phyloP scores from a whole-genome alignment of 2,329 filamentous ascomycete genomes.

The Chalaropsis ovoidea region DNA sequence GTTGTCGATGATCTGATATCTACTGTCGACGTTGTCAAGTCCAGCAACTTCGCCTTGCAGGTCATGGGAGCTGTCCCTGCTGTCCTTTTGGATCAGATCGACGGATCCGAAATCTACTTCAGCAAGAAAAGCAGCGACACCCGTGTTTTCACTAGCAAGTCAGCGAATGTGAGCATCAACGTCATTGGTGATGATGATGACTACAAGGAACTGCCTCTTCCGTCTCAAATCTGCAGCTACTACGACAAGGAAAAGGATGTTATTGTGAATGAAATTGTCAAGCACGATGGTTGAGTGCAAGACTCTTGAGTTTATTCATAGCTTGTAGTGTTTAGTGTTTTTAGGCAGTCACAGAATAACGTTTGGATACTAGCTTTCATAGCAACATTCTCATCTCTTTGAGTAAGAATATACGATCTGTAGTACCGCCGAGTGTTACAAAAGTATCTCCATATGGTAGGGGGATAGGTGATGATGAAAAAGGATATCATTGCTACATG shows the following conservation, averaged over 20 bases:
- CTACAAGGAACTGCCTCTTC: constrained; percentile 76
- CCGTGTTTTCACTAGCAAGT: constrained; percentile 85
- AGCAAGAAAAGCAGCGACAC: constrained; percentile 66
- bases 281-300: constrained; percentile 62
- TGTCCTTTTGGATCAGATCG: constrained; percentile 83
- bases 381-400: not conserved
- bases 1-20: constrained; percentile 84
- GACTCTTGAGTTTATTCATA: not conserved
- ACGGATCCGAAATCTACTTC: constrained; percentile 80
- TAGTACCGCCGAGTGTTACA: no score
- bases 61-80: constrained; percentile 79
- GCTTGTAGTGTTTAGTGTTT: not conserved
- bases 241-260: constrained; percentile 59
- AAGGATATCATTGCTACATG: not conserved
- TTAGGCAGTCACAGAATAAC: not conserved
- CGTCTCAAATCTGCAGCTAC: constrained; percentile 79
- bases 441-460: not conserved
- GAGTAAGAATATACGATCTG: not conserved
- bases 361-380: not conserved
- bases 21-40: constrained; percentile 91
- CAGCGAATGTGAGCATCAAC: constrained; percentile 75
- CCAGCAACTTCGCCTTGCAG: constrained; percentile 86
- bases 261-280: constrained; percentile 86
- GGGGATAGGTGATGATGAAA: not conserved
- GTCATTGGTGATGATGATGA: constrained; percentile 64